phyloP scores from a whole-genome alignment of 192 early-diverging fungal genomes.

The Radiomyces spectabilis region DNA sequence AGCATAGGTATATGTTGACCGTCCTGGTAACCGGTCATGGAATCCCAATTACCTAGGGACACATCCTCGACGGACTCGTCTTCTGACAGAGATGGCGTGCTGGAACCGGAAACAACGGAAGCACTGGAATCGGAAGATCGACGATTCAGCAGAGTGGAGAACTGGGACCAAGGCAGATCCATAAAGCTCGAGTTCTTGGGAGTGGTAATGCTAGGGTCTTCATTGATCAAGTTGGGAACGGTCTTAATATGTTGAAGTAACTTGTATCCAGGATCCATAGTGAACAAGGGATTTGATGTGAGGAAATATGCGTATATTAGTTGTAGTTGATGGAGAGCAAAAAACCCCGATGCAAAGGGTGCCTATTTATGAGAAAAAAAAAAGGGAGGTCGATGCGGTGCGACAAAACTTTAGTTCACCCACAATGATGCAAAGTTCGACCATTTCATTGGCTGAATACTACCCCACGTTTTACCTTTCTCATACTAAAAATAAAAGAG shows the following conservation, averaged over 20 bases:
- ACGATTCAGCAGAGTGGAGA: constrained; percentile 24
- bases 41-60: constrained; percentile 16
- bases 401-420: no score
- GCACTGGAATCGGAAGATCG: background rate
- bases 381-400: no score
- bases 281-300: no score
- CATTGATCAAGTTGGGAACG: constrained; percentile 29
- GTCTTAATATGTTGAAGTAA: constrained; percentile 31
- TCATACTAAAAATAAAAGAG: no score
- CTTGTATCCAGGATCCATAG: constrained; percentile 34
- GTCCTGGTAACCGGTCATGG: constrained; percentile 20
- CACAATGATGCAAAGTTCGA: no score
- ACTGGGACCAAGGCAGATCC: constrained; percentile 30
- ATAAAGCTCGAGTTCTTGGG: constrained; percentile 31
- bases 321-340: no score
- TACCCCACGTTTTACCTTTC: no score
- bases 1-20: background rate
- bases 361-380: no score
- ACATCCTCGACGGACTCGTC: constrained; percentile 1
- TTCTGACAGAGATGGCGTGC: no score
- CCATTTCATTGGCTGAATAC: no score
- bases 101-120: background rate
- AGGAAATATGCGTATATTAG: no score
- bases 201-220: constrained; percentile 27
- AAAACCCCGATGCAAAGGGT: no score